phyloP scores from a whole-genome alignment of 352 stramenopile genomes.

The Phytopythium vexans region DNA sequence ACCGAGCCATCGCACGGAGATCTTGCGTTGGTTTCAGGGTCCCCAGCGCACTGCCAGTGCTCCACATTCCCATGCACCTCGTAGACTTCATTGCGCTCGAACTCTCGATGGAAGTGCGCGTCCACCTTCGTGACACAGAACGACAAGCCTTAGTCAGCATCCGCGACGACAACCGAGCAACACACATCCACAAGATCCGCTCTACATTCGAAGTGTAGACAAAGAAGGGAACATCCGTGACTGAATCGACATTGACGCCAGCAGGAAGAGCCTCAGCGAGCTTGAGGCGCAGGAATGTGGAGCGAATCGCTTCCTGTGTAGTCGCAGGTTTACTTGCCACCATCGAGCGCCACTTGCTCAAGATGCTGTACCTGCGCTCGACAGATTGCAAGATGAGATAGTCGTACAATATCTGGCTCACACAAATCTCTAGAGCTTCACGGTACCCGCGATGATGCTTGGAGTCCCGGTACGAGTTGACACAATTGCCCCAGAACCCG shows the following conservation, averaged over 20 bases:
- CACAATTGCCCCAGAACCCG: slow-evolving; percentile 90
- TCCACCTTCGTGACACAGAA: slow-evolving; percentile 53
- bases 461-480: slow-evolving; percentile 83
- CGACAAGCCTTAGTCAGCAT: not conserved
- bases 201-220: slow-evolving; percentile 91
- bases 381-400: slow-evolving; percentile 8
- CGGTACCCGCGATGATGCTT: slow-evolving; percentile 70
- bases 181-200: not conserved
- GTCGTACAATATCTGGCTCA: not conserved
- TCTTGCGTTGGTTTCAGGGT: slow-evolving; percentile 27
- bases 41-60: slow-evolving; percentile 67
- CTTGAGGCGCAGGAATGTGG: slow-evolving; percentile 35
- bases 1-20: slow-evolving; percentile 33
- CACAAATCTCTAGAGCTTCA: not conserved
- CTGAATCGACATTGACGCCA: slow-evolving; percentile 15
- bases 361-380: slow-evolving; percentile 43
- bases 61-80: slow-evolving; percentile 89
- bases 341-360: slow-evolving; percentile 52
- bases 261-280: slow-evolving; percentile 26
- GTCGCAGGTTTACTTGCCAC: slow-evolving; percentile 10
- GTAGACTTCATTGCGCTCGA: slow-evolving; percentile 75
- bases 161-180: slow-evolving; percentile 1
- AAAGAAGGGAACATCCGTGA: slow-evolving; percentile 81
- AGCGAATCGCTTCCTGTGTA: slow-evolving; percentile 21
- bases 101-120: slow-evolving; percentile 80